These are phyloP conservation scores for Suillus alpinus DNA, from an alignment of 768 basidiomycete genomes.

Conservation along the genomic window DNA sequence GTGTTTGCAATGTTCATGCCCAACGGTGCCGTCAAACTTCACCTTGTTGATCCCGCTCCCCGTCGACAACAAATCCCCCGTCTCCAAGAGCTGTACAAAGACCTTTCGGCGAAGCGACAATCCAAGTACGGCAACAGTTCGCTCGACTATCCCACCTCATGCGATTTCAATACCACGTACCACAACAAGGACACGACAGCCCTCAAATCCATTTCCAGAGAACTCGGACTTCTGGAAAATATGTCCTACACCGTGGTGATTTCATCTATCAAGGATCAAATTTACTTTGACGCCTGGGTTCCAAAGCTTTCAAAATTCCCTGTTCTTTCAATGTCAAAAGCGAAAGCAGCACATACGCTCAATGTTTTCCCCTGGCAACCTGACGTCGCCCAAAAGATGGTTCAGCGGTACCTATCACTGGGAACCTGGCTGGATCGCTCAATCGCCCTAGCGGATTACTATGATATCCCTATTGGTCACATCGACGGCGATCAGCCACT, in stretches of 20 bases:
- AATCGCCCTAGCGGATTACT: slow-evolving; percentile 81
- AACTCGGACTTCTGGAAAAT: slow-evolving; percentile 73
- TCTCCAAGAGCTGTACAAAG: slow-evolving; percentile 71
- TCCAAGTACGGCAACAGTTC: slow-evolving; percentile 41
- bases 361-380: slow-evolving; percentile 90
- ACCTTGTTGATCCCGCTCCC: slow-evolving; percentile 89
- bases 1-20: slow-evolving; percentile 88
- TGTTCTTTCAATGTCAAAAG: slow-evolving; percentile 80
- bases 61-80: slow-evolving; percentile 78
- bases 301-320: slow-evolving; percentile 83
- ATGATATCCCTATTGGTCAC: slow-evolving; percentile 91
- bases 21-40: slow-evolving; percentile 64
- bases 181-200: slow-evolving; percentile 78
- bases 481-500: slow-evolving; percentile 88
- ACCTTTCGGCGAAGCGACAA: slow-evolving; percentile 53
- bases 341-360: slow-evolving; percentile 67
- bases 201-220: slow-evolving; percentile 82
- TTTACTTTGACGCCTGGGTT: slow-evolving; percentile 74
- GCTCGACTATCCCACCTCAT: slow-evolving; percentile 60
- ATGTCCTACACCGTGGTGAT: slow-evolving; percentile 75
- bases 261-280: slow-evolving; percentile 81
- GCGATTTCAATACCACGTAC: slow-evolving; percentile 68
- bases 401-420: slow-evolving; percentile 75
- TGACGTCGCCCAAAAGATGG: slow-evolving; percentile 78
- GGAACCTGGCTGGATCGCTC: slow-evolving; percentile 80